These are phyloP conservation scores for Blepharisma japonicum DNA, from an alignment of 73 alveolate genomes.

Conservation along the genomic window DNA sequence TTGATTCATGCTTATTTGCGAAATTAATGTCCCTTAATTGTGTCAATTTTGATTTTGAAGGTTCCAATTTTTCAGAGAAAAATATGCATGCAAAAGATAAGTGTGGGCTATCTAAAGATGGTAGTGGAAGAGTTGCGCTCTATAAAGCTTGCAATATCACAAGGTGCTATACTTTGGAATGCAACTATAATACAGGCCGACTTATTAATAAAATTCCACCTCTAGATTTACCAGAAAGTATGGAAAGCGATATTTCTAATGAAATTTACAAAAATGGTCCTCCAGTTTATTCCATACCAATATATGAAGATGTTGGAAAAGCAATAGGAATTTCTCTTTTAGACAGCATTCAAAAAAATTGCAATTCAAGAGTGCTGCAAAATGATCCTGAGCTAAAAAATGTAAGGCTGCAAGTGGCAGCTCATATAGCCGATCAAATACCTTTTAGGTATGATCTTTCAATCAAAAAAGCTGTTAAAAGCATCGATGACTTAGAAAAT, in stretches of 20 bases:
- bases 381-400: conserved; percentile 27
- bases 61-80: conserved; percentile 68
- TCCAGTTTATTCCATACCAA: conserved; percentile 55
- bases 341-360: neutral
- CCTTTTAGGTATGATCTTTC: conserved; percentile 26
- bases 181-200: conserved; percentile 66
- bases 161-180: conserved; percentile 86
- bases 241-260: conserved; percentile 1
- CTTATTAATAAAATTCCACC: conserved; percentile 8
- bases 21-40: conserved; percentile 75
- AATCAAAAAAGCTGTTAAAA: conserved; percentile 7
- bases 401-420: conserved; percentile 25
- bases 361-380: conserved; percentile 7
- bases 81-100: conserved; percentile 32
- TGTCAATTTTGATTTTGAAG: conserved; percentile 81
- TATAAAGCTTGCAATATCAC: conserved; percentile 81
- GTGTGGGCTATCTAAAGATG: conserved; percentile 82
- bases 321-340: conserved; percentile 23
- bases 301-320: conserved; percentile 70
- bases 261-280: conserved; percentile 8
- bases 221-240: neutral
- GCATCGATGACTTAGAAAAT: conserved; percentile 1
- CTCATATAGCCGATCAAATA: neutral
- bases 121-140: conserved; percentile 88
- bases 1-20: conserved; percentile 84